Percentiles rank a stretch among this genome's conserved stretches.
phyloP scores from a whole-genome alignment of 2,329 filamentous ascomycete species.

The Cladophialophora carrionii region DNA sequence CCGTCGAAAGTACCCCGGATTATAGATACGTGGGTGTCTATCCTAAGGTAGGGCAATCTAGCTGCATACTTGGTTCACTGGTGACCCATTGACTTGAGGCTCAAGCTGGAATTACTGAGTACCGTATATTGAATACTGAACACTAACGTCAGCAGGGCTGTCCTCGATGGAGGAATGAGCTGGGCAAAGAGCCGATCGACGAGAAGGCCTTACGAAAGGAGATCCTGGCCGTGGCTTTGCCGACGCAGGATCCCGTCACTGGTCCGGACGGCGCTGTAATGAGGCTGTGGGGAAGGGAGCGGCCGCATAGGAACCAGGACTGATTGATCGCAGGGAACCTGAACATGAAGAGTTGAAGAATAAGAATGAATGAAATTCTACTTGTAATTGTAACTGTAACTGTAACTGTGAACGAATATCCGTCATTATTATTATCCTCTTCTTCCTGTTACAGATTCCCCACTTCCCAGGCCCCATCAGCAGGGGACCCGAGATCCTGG shows the following conservation, averaged over 20 bases:
- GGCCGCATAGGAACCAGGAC: not conserved
- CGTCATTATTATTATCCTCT: not conserved
- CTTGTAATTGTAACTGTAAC: not conserved
- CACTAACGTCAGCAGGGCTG: slow-evolving; percentile 25
- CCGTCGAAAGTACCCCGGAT: slow-evolving; percentile 38
- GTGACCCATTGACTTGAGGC: no score
- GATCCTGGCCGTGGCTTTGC: slow-evolving; percentile 33
- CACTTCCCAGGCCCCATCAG: slow-evolving; percentile 41
- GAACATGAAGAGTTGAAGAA: not conserved
- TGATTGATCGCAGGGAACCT: not conserved
- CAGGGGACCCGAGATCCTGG: slow-evolving; percentile 40
- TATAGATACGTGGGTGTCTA: slow-evolving; percentile 45
- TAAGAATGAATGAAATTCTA: no score
- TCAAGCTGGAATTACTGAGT: no score
- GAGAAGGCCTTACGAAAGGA: slow-evolving; percentile 23
- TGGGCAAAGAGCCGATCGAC: slow-evolving; percentile 34
- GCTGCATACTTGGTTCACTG: not conserved
- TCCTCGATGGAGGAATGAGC: slow-evolving; percentile 37
- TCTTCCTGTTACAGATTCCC: slow-evolving; percentile 38
- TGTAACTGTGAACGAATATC: not conserved
- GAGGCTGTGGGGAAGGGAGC: slow-evolving; percentile 30
- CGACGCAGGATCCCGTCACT: slow-evolving; percentile 35
- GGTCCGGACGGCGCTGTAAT: slow-evolving; percentile 32
- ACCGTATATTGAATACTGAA: no score
- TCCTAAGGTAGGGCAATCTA: slow-evolving; percentile 44